Evolutionary conservation across 208 protist genomes (phyloP).

Genomic region (Crithidia acanthocephali): DNA sequence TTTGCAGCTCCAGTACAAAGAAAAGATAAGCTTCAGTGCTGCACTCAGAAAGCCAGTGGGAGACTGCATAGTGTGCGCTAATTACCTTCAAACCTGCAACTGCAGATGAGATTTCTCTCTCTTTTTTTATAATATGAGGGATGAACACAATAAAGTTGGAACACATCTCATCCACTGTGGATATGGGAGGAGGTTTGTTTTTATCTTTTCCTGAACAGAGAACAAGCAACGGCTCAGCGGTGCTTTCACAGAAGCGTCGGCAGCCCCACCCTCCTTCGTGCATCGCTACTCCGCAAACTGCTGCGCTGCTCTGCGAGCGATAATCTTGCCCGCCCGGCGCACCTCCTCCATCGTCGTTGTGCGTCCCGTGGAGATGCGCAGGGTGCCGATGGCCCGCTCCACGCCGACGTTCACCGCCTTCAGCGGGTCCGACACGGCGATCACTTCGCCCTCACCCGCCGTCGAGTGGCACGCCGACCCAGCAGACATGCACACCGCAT

Average conservation of each 20-base stretch:
- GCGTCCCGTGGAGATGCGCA: constrained; percentile 79
- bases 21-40: too few relatives aligned
- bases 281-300: constrained; percentile 83
- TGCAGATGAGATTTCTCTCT: neutral
- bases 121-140: constrained; percentile 9
- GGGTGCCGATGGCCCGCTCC: constrained; percentile 69
- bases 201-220: too few relatives aligned
- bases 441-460: constrained; percentile 37
- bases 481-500: constrained; percentile 85
- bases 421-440: constrained; percentile 73
- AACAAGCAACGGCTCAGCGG: too few relatives aligned
- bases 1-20: too few relatives aligned
- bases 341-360: constrained; percentile 71
- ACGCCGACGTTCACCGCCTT: constrained; percentile 61
- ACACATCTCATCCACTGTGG: too few relatives aligned
- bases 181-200: too few relatives aligned
- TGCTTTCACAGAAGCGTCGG: too few relatives aligned
- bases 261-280: neutral
- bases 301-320: constrained; percentile 73
- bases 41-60: too few relatives aligned
- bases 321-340: constrained; percentile 65
- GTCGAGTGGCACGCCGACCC: constrained; percentile 87
- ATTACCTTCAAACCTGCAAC: too few relatives aligned
- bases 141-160: too few relatives aligned
- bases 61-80: too few relatives aligned